These are phyloP conservation scores for Diaporthe helianthi DNA, from an alignment of 2,329 filamentous ascomycete genomes.

Conservation along the genomic window DNA sequence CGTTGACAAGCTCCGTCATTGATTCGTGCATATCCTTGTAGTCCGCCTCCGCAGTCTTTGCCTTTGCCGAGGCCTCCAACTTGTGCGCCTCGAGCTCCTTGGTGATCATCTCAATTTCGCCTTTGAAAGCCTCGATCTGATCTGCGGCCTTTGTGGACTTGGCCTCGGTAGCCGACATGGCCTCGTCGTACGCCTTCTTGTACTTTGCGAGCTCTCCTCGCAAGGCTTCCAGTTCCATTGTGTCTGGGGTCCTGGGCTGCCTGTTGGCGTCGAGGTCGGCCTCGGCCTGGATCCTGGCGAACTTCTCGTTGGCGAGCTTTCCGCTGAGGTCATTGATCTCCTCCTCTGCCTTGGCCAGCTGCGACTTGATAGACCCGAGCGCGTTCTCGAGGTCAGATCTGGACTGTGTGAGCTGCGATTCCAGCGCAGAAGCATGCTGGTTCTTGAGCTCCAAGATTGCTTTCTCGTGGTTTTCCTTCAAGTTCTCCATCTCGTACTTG, in stretches of 20 bases:
- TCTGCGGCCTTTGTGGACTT: slow-evolving; percentile 48
- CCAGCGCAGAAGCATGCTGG: slow-evolving; percentile 47
- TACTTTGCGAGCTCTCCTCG: slow-evolving; percentile 56
- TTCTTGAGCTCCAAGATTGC: slow-evolving; percentile 54
- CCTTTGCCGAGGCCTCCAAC: slow-evolving; percentile 57
- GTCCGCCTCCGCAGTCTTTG: slow-evolving; percentile 64
- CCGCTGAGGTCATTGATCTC: slow-evolving; percentile 59
- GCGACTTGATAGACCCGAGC: slow-evolving; percentile 47
- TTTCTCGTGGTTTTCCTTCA: slow-evolving; percentile 44
- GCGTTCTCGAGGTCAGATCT: slow-evolving; percentile 48
- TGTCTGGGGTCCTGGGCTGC: slow-evolving; percentile 54
- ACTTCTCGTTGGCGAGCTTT: slow-evolving; percentile 65
- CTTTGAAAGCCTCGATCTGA: slow-evolving; percentile 46
- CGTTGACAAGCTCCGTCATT: slow-evolving; percentile 66
- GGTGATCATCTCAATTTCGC: slow-evolving; percentile 56
- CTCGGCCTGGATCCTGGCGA: slow-evolving; percentile 64
- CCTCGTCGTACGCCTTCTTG: slow-evolving; percentile 46
- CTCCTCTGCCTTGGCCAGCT: slow-evolving; percentile 53
- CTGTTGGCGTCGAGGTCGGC: slow-evolving; percentile 67
- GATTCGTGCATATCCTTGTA: slow-evolving; percentile 70
- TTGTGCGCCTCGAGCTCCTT: slow-evolving; percentile 62
- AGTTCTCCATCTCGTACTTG: slow-evolving; percentile 48
- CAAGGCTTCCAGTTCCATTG: slow-evolving; percentile 59
- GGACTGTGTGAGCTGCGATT: slow-evolving; percentile 46
- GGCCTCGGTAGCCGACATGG: slow-evolving; percentile 43